Conservation (phyloP, 2,329 filamentous ascomycete genomes). For the Hypoxylon sp. region DNA sequence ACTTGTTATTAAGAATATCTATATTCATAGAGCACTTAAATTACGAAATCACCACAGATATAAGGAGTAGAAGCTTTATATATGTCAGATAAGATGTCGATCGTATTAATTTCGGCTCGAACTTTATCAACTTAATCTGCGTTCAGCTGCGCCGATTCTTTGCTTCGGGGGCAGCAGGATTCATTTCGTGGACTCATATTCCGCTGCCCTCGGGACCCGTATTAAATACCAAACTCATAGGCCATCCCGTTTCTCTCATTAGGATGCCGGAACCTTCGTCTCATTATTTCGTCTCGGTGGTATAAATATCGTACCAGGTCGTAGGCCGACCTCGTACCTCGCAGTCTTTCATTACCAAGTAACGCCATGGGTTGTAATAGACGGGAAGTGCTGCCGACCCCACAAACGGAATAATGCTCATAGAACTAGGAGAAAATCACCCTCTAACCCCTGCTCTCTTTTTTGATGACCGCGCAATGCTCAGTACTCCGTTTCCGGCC, state of each 20-base stretch:
- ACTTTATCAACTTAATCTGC: conserved; percentile 43
- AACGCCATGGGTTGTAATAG: conserved; percentile 44
- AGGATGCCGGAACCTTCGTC: conserved; percentile 23
- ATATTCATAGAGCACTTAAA: conserved; percentile 10
- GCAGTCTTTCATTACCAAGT: conserved; percentile 43
- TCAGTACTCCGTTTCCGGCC: conserved; percentile 54
- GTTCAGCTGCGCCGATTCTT: conserved; percentile 38
- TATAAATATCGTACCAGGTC: conserved; percentile 37
- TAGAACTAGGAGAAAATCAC: conserved; percentile 40
- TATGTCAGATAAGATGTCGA: conserved; percentile 12
- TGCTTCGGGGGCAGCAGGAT: conserved; percentile 21
- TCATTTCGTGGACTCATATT: conserved; percentile 16
- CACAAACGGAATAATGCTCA: conserved; percentile 45
- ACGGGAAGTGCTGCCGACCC: conserved; percentile 43
- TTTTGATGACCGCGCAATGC: conserved; percentile 53
- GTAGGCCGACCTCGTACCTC: conserved; percentile 31
- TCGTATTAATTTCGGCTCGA: conserved; percentile 42
- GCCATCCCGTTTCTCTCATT: conserved; percentile 19
- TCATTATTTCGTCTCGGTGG: conserved; percentile 46
- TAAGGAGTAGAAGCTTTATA: conserved; percentile 2
- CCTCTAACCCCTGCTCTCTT: conserved; percentile 53
- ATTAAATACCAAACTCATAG: conserved; percentile 43
- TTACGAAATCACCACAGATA: neutral
- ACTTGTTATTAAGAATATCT: neutral
- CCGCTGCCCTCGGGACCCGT: conserved; percentile 29